Evolutionary conservation across 768 basidiomycete species (phyloP).

Genomic region (Phylloporus rhodoxanthus): DNA sequence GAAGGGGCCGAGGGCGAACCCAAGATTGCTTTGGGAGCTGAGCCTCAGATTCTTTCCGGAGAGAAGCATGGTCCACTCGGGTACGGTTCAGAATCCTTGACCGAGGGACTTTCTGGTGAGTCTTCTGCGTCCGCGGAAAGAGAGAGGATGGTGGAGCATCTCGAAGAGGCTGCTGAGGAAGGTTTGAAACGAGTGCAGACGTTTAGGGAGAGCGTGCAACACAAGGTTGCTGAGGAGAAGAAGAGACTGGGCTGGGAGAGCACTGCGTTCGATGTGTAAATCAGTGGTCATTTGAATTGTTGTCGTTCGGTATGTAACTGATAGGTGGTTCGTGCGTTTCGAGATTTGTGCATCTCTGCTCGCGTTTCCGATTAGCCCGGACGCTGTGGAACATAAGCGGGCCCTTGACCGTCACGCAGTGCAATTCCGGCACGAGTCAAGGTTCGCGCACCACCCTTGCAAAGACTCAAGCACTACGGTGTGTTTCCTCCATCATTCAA

Average conservation of each 20-base stretch:
- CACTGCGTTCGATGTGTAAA: constrained; percentile 38
- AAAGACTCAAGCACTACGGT: too few species aligned
- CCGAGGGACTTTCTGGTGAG: constrained; percentile 1
- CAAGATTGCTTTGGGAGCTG: constrained; percentile 60
- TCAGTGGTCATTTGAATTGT: neutral
- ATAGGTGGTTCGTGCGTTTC: too few species aligned
- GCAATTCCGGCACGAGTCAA: too few species aligned
- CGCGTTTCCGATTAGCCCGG: too few species aligned
- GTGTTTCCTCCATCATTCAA: too few species aligned
- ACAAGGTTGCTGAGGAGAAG: constrained; percentile 37
- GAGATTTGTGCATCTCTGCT: too few species aligned
- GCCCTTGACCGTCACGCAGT: too few species aligned
- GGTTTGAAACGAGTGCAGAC: constrained; percentile 34
- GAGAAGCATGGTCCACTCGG: constrained; percentile 65
- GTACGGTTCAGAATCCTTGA: constrained; percentile 39
- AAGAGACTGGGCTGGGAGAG: constrained; percentile 44
- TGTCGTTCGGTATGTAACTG: neutral
- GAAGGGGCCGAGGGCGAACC: constrained; percentile 36
- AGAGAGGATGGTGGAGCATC: constrained; percentile 29
- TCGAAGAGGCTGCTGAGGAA: constrained; percentile 30
- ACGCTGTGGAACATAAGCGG: too few species aligned
- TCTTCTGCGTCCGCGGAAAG: neutral
- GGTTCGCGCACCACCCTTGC: too few species aligned
- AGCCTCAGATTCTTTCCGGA: constrained; percentile 66
- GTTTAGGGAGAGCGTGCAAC: constrained; percentile 41